These are phyloP conservation scores for Symbiodinium pilosum DNA, from an alignment of 73 alveolate genomes.

Conservation along the genomic window DNA sequence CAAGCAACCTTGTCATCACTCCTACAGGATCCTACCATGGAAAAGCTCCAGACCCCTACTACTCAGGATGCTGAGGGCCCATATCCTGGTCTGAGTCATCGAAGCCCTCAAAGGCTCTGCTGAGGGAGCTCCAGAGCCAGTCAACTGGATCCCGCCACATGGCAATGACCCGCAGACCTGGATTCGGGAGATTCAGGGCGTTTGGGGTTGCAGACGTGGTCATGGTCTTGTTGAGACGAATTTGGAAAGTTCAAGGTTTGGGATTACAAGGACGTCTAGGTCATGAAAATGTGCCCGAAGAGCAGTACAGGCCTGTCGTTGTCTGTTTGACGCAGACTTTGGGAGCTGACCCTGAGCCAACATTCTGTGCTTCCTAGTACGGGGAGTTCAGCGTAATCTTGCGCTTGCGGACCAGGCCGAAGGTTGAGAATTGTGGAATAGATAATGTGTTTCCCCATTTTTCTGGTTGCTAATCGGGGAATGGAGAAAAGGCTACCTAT, in stretches of 20 bases:
- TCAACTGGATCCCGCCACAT: neutral
- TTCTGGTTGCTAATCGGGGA: no score
- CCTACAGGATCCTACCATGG: neutral
- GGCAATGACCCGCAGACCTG: neutral
- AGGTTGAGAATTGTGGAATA: no score
- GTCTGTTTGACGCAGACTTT: no score
- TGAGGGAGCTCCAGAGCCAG: slow-evolving; percentile 8
- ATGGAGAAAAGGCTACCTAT: no score
- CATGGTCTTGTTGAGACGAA: neutral
- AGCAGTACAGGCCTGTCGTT: no score
- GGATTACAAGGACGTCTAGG: neutral
- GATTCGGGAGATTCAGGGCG: neutral
- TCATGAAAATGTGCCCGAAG: neutral
- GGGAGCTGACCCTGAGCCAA: no score
- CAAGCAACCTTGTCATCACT: no score
- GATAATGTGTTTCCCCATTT: no score
- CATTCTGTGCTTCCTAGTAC: no score
- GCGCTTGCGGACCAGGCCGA: no score
- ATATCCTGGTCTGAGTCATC: neutral
- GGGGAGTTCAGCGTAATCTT: no score
- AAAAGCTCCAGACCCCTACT: neutral
- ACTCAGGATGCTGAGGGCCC: neutral
- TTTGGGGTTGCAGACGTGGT: neutral
- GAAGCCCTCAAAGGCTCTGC: neutral
- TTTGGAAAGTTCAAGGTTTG: neutral